Evolutionary conservation across 2,329 filamentous ascomycete genomes (phyloP).

Genomic region (Rutstroemia sp.): DNA sequence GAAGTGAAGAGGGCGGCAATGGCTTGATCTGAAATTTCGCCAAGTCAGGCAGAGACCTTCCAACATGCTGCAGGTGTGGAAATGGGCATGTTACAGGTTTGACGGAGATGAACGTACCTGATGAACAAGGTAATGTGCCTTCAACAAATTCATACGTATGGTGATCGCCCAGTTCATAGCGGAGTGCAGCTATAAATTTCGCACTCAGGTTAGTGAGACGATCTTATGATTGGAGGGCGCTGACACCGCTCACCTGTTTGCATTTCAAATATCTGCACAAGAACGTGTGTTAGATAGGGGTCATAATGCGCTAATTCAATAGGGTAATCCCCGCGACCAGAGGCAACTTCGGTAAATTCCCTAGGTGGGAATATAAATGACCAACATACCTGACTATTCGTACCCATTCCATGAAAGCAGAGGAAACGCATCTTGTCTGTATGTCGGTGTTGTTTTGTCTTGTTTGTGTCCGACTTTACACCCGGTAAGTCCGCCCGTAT

Average conservation of each 20-base stretch:
- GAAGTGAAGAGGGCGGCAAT: neutral
- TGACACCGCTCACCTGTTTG: neutral
- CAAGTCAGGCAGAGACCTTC: neutral
- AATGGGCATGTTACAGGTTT: neutral
- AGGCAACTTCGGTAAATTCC: neutral
- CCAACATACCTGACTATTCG: neutral
- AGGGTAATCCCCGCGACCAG: no score
- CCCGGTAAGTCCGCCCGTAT: no score
- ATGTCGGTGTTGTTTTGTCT: neutral
- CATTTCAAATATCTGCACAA: neutral
- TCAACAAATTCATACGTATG: slow-evolving; percentile 15
- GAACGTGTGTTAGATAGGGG: neutral
- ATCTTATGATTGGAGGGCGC: neutral
- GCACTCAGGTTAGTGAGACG: neutral
- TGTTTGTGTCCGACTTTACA: no score
- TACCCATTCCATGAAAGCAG: slow-evolving; percentile 1
- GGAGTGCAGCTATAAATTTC: slow-evolving; percentile 9
- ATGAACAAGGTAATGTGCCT: slow-evolving; percentile 5
- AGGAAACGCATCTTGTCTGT: neutral
- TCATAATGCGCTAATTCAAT: neutral
- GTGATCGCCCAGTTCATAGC: slow-evolving; percentile 10
- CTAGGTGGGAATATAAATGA: neutral
- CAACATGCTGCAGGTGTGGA: neutral
- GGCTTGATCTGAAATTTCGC: neutral
- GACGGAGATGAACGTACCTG: neutral